Percentiles rank a stretch among this genome's conserved stretches.
These are phyloP conservation scores for Gymnopilus junonius DNA, from an alignment of 768 basidiomycete genomes.

Conservation along the genomic window DNA sequence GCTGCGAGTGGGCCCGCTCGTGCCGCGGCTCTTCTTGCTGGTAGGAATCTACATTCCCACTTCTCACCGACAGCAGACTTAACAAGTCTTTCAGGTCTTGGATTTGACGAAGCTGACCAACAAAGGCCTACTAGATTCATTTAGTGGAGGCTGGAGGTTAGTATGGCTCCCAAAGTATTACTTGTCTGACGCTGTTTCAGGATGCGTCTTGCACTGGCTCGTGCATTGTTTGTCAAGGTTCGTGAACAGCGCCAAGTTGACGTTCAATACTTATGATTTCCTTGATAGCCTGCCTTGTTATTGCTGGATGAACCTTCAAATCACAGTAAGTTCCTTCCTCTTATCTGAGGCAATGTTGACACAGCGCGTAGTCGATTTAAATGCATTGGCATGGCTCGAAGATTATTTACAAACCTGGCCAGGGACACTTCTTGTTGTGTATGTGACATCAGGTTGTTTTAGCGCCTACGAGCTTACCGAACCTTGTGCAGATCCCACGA, in stretches of 20 bases:
- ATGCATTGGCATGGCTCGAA: slow-evolving; percentile 97
- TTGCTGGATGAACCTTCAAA: slow-evolving; percentile 95
- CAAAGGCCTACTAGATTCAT: slow-evolving; percentile 78
- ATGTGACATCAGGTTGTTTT: slow-evolving; percentile 31
- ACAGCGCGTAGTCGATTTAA: slow-evolving; percentile 73
- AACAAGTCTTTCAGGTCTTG: slow-evolving; percentile 61
- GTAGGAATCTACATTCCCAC: slow-evolving; percentile 37
- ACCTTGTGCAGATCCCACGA: slow-evolving; percentile 80
- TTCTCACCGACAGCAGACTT: background rate
- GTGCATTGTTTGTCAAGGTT: slow-evolving; percentile 96
- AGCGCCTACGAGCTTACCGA: background rate
- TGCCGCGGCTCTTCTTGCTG: slow-evolving; percentile 87
- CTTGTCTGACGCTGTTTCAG: slow-evolving; percentile 39
- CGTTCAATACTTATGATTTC: background rate
- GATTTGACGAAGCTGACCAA: slow-evolving; percentile 91
- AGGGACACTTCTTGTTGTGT: slow-evolving; percentile 93
- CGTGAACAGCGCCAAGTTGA: background rate
- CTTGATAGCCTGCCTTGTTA: slow-evolving; percentile 65
- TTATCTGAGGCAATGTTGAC: background rate
- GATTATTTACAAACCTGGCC: slow-evolving; percentile 97
- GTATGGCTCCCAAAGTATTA: slow-evolving; percentile 14
- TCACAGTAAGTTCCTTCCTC: slow-evolving; percentile 65
- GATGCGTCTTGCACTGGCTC: slow-evolving; percentile 94
- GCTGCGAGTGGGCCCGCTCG: slow-evolving; percentile 96
- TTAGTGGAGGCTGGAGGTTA: slow-evolving; percentile 96